Evolutionary conservation across 1,284 basidiomycete species (phyloP), one percentile per base, ranked within the genome.

Genomic region (Cryptococcus sp.): DNA sequence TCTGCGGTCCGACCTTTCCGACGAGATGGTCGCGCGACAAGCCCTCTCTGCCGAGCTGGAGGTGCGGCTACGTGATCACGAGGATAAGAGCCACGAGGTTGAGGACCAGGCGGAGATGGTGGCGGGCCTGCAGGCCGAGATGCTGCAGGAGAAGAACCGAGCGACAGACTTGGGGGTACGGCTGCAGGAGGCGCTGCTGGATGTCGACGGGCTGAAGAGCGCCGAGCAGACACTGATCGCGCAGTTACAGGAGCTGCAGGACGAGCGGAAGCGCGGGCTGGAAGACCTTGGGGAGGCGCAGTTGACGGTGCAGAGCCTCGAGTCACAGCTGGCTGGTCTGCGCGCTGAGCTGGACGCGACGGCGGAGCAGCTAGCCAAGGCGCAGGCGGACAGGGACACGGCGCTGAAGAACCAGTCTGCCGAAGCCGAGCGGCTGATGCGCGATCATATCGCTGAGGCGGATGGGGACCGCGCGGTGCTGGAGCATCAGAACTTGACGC

Each of bases 381-480:
- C 86, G 0, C 82, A 83, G 49, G 77, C 77, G 55, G 87, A 91
- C 73, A 87, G 89, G 69, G 89, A 93, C 60, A 80, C 85, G 20
- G 79, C 91, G 18, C 78, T 92, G 53, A 83, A 81, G 51, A 82
- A 80, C 5, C 88, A 91, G 69, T 85, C 87, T 4, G 84, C 81
- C 6, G 89, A 92, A 70, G 88, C 91, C 64, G 91, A 94, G 60
- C 82, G 87, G 16, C 81, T 87, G 50, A 84, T 96, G 70, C 83
- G 90, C 1, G 91, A 94, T 73, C 88, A 91, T 67, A 86, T 89
- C 46, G 89, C 89, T 2, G 91, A 95, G 72, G 89, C 91, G 7
- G 89, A 94, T 67, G 91, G 90, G 0, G 91, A 94, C 75, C 83
- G 91, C 16, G 90, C 90, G 0, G 88, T 94, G 4, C 79, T 94